Evolutionary conservation across 2,329 filamentous ascomycete genomes (phyloP), one percentile per base, ranked within the genome.

Genomic region (Westerdykella sp.): DNA sequence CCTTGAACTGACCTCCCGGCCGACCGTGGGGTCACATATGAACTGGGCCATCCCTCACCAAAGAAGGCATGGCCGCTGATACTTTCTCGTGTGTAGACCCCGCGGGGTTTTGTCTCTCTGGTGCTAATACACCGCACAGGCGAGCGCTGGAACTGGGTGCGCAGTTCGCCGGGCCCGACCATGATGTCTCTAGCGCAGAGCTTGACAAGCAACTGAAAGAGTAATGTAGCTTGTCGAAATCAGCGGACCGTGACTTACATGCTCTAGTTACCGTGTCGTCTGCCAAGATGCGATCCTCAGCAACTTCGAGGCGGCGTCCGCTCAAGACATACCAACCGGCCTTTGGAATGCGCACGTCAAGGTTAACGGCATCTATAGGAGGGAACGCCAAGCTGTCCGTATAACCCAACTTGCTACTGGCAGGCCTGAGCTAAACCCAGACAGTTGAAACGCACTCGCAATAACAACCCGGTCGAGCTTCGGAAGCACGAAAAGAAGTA

Each of bases 401-500:
- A 56, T 62, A 7, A 5, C 38, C 6, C n/a, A 16, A 15, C 31
- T 34, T 25, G 34, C 13, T 28, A 23, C 15, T 23, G 34, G 31
- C 30, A 16, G 44, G 48, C 44, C 14, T 14, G 15, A 32, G 34
- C 48, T 57, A 40, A 57, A 23, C 32, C 14, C 7, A 13, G 25
- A 15, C 45, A 68, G 75, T 65, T 78, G 69, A 66, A 58, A 48
- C 59, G 76, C 53, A 72, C 73, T 34, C 68, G 68, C 44, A 75
- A 73, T 54, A 75, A 75, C 56, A 74, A 73, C 55, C 71, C 74
- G 43, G 78, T 82, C 37, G 77, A 80, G 67, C 81, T 80, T 57
- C 81, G 90, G 50, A 93, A 89, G 67, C 73, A 91, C 40, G 84
- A 87, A 63, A 90, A 86, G 68, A 77, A 83, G 50, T 97, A 94